A percentile compares a stretch with the other conserved stretches of the same genome.
phyloP scores from a whole-genome alignment of 2,329 filamentous ascomycete species.

The Neonectria punicea region DNA sequence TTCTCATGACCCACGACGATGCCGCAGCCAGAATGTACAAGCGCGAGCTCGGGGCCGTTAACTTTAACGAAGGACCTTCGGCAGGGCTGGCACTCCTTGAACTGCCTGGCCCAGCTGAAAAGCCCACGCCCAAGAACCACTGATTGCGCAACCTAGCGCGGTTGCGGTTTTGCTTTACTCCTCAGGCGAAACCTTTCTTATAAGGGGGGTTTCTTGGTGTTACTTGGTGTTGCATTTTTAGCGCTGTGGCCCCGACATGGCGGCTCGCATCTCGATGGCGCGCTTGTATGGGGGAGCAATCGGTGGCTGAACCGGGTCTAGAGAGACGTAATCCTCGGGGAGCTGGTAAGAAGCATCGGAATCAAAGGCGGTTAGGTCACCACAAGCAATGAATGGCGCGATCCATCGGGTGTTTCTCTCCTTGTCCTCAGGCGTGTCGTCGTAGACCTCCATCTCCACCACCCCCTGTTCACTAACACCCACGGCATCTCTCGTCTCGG shows the following conservation, averaged over 20 bases:
- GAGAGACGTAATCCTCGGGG: slow-evolving; percentile 84
- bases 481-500: slow-evolving; percentile 57
- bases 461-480: slow-evolving; percentile 48
- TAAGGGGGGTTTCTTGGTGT: slow-evolving; percentile 20
- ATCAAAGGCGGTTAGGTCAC: slow-evolving; percentile 93
- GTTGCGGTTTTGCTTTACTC: slow-evolving; percentile 1
- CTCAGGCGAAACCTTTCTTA: not conserved
- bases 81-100: slow-evolving; percentile 54
- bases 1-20: slow-evolving; percentile 63
- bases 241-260: slow-evolving; percentile 46
- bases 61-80: slow-evolving; percentile 55
- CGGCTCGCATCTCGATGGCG: slow-evolving; percentile 77
- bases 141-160: slow-evolving; percentile 26
- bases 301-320: slow-evolving; percentile 93
- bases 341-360: slow-evolving; percentile 94
- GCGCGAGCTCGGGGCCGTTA: slow-evolving; percentile 57
- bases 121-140: slow-evolving; percentile 47
- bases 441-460: slow-evolving; percentile 63
- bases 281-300: slow-evolving; percentile 95
- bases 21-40: slow-evolving; percentile 58
- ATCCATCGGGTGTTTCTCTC: slow-evolving; percentile 76
- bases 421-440: slow-evolving; percentile 45
- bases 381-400: slow-evolving; percentile 95
- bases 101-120: slow-evolving; percentile 51
- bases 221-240: slow-evolving; percentile 32